phyloP scores from a whole-genome alignment of 495 filamentous ascomycete genomes.

The Penicillium alfredii region DNA sequence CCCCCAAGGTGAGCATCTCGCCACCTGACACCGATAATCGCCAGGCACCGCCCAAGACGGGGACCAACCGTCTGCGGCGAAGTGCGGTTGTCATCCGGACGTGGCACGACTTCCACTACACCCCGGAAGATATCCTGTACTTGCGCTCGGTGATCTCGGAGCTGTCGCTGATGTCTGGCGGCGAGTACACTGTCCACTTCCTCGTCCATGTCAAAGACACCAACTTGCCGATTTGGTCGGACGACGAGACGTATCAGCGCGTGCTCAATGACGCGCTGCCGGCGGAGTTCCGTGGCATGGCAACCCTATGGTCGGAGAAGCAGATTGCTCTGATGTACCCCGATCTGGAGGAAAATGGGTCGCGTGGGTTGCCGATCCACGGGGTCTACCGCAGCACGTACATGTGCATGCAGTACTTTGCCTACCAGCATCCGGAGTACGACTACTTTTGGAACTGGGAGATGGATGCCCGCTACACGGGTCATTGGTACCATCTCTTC shows the following conservation, averaged over 20 bases:
- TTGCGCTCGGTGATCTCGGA: constrained; percentile 56
- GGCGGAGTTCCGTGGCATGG: constrained; percentile 80
- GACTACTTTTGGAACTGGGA: constrained; percentile 99
- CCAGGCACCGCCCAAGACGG: constrained; percentile 11
- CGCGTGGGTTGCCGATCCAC: constrained; percentile 71
- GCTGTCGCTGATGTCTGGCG: constrained; percentile 55
- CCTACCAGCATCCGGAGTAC: constrained; percentile 84
- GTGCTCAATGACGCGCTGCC: constrained; percentile 69
- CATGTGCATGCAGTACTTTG: constrained; percentile 93
- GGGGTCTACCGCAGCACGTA: constrained; percentile 87
- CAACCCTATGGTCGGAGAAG: constrained; percentile 82
- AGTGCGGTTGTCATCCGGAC: constrained; percentile 59
- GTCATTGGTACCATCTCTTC: constrained; percentile 93
- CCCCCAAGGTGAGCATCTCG: constrained; percentile 15
- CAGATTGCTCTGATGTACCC: constrained; percentile 89
- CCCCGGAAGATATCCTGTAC: constrained; percentile 46
- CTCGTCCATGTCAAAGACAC: constrained; percentile 62
- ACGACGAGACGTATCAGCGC: constrained; percentile 54
- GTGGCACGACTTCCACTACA: constrained; percentile 55
- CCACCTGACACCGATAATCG: constrained; percentile 5
- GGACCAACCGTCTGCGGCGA: constrained; percentile 40
- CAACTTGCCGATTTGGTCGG: constrained; percentile 59
- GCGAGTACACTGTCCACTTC: constrained; percentile 59
- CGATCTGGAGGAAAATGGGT: constrained; percentile 67
- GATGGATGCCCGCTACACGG: constrained; percentile 92